phyloP scores from a whole-genome alignment of 2,329 filamentous ascomycete species.

The Colletotrichum eleusines region DNA sequence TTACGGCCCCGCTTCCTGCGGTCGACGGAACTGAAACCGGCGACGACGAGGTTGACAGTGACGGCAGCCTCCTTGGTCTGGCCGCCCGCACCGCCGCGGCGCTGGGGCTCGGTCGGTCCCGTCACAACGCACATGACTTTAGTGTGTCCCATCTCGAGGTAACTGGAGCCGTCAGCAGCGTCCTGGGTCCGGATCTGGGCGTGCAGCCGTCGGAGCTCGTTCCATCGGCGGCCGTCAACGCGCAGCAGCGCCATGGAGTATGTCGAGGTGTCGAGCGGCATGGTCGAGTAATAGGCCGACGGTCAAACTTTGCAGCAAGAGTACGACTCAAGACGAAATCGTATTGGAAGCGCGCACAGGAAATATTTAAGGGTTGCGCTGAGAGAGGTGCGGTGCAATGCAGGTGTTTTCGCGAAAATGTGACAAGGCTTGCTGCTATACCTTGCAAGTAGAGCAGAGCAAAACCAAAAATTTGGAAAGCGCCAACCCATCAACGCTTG shows the following conservation, averaged over 20 bases:
- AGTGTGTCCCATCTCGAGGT: constrained; percentile 97
- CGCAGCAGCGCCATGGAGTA: constrained; percentile 89
- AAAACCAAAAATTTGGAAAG: constrained; percentile 35
- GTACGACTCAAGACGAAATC: neutral
- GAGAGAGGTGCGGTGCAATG: neutral
- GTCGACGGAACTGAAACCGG: constrained; percentile 89
- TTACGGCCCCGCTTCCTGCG: constrained; percentile 79
- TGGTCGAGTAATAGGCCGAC: constrained; percentile 51
- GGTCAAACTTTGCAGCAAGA: neutral
- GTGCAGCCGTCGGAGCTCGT: constrained; percentile 90
- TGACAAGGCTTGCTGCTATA: neutral
- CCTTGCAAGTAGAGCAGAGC: constrained; percentile 10
- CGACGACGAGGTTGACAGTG: constrained; percentile 84
- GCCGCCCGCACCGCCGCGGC: constrained; percentile 47
- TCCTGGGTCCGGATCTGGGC: constrained; percentile 94
- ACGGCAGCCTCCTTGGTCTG: constrained; percentile 71
- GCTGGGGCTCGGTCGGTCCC: constrained; percentile 79
- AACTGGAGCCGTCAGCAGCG: constrained; percentile 91
- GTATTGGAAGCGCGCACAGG: no score
- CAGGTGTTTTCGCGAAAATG: neutral
- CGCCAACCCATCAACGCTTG: constrained; percentile 23
- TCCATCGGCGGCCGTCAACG: constrained; percentile 91
- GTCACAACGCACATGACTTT: constrained; percentile 94
- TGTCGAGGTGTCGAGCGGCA: constrained; percentile 95
- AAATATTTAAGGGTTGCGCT: neutral